A percentile compares a stretch with the other conserved stretches of the same genome.
Evolutionary conservation across 345 rosid genomes (phyloP).

Genomic region (Rhizophora apiculata): DNA sequence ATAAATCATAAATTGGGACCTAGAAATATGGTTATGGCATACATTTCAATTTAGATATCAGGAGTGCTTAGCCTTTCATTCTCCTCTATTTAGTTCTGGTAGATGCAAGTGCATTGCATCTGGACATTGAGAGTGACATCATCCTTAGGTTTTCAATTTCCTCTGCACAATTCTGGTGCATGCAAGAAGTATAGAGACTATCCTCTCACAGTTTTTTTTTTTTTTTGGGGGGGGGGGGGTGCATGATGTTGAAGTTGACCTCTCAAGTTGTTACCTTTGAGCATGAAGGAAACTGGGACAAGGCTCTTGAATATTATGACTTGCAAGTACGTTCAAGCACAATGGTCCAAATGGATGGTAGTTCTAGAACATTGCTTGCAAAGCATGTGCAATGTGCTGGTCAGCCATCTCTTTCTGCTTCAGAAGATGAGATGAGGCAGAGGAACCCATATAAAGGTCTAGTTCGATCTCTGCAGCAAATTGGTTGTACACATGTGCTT

Average conservation of each 20-base stretch:
- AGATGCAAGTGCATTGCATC: background rate
- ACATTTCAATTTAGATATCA: background rate
- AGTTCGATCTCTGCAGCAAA: slow-evolving; percentile 86
- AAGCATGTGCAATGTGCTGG: slow-evolving; percentile 30
- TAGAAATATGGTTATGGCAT: background rate
- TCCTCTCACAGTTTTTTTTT: slow-evolving; percentile 14
- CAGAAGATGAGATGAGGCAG: slow-evolving; percentile 42
- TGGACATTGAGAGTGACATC: background rate
- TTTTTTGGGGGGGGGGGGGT: too few relatives aligned
- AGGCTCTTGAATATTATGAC: slow-evolving; percentile 93
- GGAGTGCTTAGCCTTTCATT: too few relatives aligned
- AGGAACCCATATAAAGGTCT: slow-evolving; percentile 83
- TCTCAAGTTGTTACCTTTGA: slow-evolving; percentile 91
- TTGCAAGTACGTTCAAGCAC: slow-evolving; percentile 73
- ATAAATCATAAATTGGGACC: background rate
- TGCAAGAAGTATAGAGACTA: background rate
- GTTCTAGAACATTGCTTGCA: slow-evolving; percentile 33
- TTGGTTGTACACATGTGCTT: slow-evolving; percentile 82
- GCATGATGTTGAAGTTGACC: slow-evolving; percentile 46
- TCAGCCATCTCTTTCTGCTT: slow-evolving; percentile 31
- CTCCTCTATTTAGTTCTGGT: too few relatives aligned
- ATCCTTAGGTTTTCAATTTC: background rate
- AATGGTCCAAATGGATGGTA: slow-evolving; percentile 31
- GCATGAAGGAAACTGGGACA: slow-evolving; percentile 95
- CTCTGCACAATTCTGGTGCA: background rate